phyloP scores from a whole-genome alignment of 1,284 basidiomycete species.

The Coriolopsis trogii region DNA sequence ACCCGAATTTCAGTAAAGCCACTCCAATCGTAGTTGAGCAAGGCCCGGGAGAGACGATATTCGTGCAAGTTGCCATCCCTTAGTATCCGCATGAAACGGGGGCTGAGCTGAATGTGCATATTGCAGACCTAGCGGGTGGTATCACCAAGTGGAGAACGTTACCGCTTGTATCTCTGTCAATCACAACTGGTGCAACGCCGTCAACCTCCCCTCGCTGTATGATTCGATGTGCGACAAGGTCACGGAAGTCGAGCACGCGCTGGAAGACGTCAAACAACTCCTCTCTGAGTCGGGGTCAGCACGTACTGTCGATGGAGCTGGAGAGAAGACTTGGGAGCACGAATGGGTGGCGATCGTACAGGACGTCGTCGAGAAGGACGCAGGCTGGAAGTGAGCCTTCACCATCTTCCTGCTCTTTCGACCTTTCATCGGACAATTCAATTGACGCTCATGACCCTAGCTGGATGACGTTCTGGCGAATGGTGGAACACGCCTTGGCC shows the following conservation, averaged over 20 bases:
- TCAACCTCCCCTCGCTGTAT: slow-evolving; percentile 35
- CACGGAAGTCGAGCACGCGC: slow-evolving; percentile 32
- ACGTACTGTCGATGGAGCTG: neutral
- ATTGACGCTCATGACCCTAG: slow-evolving; percentile 13
- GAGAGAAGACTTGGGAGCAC: slow-evolving; percentile 19
- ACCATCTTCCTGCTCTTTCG: too few species aligned
- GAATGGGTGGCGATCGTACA: slow-evolving; percentile 36
- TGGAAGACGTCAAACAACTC: slow-evolving; percentile 35
- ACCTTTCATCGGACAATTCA: neutral
- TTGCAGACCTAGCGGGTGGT: slow-evolving; percentile 36
- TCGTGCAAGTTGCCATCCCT: slow-evolving; percentile 26
- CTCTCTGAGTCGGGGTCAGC: slow-evolving; percentile 13
- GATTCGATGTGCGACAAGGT: slow-evolving; percentile 36
- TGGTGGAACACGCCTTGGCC: slow-evolving; percentile 31
- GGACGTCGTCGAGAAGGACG: slow-evolving; percentile 37
- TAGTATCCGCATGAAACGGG: neutral
- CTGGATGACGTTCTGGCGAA: slow-evolving; percentile 36
- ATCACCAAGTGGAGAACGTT: slow-evolving; percentile 37
- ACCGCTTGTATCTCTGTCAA: slow-evolving; percentile 37
- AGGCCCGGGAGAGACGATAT: slow-evolving; percentile 34
- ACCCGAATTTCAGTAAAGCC: slow-evolving; percentile 25
- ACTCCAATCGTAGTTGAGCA: slow-evolving; percentile 32
- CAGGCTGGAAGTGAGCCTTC: slow-evolving; percentile 35
- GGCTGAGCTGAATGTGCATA: neutral
- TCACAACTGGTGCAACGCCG: slow-evolving; percentile 39